phyloP scores from a whole-genome alignment of 495 filamentous ascomycete genomes.

The Aspergillus diversus region DNA sequence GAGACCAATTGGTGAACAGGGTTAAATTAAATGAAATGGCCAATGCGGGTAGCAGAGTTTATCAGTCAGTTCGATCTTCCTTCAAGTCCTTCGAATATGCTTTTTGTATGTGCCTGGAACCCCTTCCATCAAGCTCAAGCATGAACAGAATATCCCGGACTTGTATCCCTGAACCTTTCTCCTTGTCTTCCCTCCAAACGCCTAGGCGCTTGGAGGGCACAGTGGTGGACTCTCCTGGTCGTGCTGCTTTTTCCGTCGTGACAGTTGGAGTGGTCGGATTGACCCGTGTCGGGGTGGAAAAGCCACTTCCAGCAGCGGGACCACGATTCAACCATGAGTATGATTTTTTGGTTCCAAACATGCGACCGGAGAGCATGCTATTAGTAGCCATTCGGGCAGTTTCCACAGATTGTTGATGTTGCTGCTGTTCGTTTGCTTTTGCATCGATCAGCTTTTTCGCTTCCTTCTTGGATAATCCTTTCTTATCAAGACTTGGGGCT shows the following conservation, averaged over 20 bases:
- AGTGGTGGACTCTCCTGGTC: conserved; percentile 33
- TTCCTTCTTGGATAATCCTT: conserved; percentile 59
- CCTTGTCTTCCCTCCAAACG: conserved; percentile 52
- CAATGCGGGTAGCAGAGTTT: not conserved
- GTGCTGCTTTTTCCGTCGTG: conserved; percentile 37
- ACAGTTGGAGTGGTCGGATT: conserved; percentile 39
- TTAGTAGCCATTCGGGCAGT: conserved; percentile 52
- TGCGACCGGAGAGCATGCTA: conserved; percentile 47
- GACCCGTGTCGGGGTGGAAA: conserved; percentile 44
- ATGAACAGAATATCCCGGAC: conserved; percentile 55
- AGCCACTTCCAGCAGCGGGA: conserved; percentile 39
- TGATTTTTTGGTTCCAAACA: conserved; percentile 50
- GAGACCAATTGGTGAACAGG: not conserved
- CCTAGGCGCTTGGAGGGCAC: conserved; percentile 43
- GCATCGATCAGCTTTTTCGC: conserved; percentile 54
- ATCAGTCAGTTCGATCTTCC: conserved; percentile 44
- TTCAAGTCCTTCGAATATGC: conserved; percentile 49
- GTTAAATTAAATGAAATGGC: conserved; percentile 10
- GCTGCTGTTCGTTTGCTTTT: conserved; percentile 53
- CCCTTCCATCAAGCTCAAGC: conserved; percentile 53
- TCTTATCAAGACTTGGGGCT: conserved; percentile 54
- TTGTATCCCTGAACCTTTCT: conserved; percentile 50
- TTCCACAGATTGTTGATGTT: conserved; percentile 54
- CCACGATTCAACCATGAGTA: conserved; percentile 51
- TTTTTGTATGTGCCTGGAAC: conserved; percentile 48